Evolutionary conservation across 139 green algal genomes (phyloP), one percentile per base, ranked within the genome.

Genomic region (Chlamydomonas incerta): DNA sequence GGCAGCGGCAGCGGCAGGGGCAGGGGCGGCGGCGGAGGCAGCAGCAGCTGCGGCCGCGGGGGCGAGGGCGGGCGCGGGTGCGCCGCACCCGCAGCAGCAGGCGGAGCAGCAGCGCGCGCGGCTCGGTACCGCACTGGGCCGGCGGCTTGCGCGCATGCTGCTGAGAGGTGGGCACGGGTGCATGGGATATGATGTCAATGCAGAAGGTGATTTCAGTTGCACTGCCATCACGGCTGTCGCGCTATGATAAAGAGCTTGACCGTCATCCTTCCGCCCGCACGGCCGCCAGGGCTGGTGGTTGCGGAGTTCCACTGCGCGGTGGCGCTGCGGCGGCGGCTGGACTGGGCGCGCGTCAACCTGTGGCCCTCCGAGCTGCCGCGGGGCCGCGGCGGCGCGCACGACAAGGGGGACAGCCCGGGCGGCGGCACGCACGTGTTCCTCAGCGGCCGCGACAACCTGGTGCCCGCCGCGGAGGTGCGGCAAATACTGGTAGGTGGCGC

Each of bases 261-360:
- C 15, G 14, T 17, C 28, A 18, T 69, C 9, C 28, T 8, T 21
- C 35, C 28, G 31, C n/a, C 18, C 15, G 8, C 13, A 23, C 15
- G 18, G 21, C 37, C 3, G 2, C 24, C 23, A 75, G 80, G 85
- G n/a, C 80, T 91, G 52, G 88, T 88, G 34, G 71, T 73, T 15
- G 82, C 82, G 21, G 88, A 91, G 62, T 74, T 89, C 63, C 69
- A 84, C 72, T 82, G 70, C 68, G 76, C 88, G 0, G 82, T 80
- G 35, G 83, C 83, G 11, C 81, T 91, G 37, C 72, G 80, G 1
- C 88, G 83, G 8, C 67, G 76, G 21, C 72, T 85, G 58, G 62
- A 87, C 73, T 91, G 88, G 88, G 55, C 52, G 10, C 35, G 67
- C 23, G 58, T 91, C 57, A 91, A 91, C 79, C 65, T 91, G 79